Evolutionary conservation across 2,329 filamentous ascomycete genomes (phyloP), one percentile per base, ranked within the genome.

Genomic region (Beauveria medogensis): DNA sequence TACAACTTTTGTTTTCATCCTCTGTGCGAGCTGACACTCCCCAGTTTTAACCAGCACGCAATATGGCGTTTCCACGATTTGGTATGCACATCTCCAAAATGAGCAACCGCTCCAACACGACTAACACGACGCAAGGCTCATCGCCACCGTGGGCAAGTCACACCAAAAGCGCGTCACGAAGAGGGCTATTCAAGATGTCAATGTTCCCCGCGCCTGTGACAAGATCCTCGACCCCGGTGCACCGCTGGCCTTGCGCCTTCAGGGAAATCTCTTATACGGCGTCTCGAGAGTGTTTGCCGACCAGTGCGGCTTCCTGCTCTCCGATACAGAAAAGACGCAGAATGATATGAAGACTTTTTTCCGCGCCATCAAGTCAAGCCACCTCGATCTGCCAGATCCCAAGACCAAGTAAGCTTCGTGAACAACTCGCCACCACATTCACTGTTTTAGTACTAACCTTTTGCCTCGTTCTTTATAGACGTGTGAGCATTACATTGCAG

Each of bases 41-140:
- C 12, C 61, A 88, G 85, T 99, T 63, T 84, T 99, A 60, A 94
- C 87, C 3, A 93, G 84, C 64, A 86, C 86, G 70, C 88, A 94
- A 72, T 90, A 97, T 82, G 94, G 94, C 60, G 90, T 99, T 61
- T 89, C 93, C 16, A 99, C 93, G 2, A 88, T 99, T 63, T 99
- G 94, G 93, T 96, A 80, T 69, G 83, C 34, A 12, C 10, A n/a
- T 30, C 18, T 18, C 18, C 3, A 51, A 55, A 12, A 28, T 6
- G n/a, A 24, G 24, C 18, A n/a, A 9, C 20, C 24, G 18, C 50
- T 18, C 9, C 60, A 65, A 61, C 52, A 63, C 59, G 63, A 14
- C 37, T 51, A 51, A 43, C 37, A 63, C 41, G 28, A 18, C 46
- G 37, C 46, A 64, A 97, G 93, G 93, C 85, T 97, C 47, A 87